Base-by-base conservation (phyloP, 306 rosid genomes). In the Urtica urens region DNA sequence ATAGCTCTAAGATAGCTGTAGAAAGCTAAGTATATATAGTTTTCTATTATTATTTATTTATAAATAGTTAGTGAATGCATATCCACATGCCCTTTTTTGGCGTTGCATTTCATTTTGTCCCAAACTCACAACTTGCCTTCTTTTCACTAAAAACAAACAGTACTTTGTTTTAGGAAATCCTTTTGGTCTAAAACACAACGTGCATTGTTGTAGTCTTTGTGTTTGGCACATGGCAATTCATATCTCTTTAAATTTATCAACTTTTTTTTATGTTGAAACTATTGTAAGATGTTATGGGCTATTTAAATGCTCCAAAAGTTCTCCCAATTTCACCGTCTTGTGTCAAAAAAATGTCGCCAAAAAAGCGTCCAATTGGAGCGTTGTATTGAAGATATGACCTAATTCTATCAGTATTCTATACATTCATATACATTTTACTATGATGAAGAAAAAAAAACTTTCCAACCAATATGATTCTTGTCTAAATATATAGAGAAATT, bases 161-260 rank as follows among this genome's bases (percentile, higher is more conserved):
- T 2, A 28, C 17, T 1, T 38, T 19, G 35, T 29, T 49, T 49
- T 20, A 29, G 14, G 35, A 34, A 51, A 31, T 43, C 21, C 3
- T 19, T 46, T 49, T 51, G 29, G 30, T 51, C 57, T 51, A 41
- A 12, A 12, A 22, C 2, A 17, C 20, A 16, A 34, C 42, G 25
- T 51, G 57, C 42, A 19, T 13, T 49, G 38, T 33, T 31, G 15
- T 19, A 21, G 2, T 14, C 33, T 35, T 14, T 13, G 5, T 3
- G 57, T 51, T 51, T 22, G 57, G 57, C 57, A 33, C 43, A 19
- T 34, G 57, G 39, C 38, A 18, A 49, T 16, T 28, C 25, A 14
- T 29, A 28, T 34, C 22, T 21, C 3, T 14, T 51, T n/a, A n/a
- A n/a, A n/a, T n/a, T n/a, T n/a, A n/a, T n/a, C n/a, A n/a, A 16